Base-by-base conservation (phyloP, 371 early-diverging fungal species). In the Mortierella sp. region DNA sequence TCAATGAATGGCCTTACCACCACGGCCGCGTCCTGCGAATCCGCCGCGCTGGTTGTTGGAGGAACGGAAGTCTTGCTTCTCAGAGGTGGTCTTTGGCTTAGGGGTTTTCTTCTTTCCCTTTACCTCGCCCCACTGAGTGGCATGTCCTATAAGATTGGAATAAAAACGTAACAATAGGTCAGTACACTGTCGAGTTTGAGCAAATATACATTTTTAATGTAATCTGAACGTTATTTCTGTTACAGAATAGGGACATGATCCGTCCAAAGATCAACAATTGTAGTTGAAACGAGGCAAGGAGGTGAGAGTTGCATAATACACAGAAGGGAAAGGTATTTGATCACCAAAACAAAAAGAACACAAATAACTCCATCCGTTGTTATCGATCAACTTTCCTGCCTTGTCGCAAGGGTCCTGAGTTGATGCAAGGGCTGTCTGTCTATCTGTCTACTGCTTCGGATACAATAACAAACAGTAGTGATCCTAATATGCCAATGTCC, bases 101-200 rank as follows among this genome's bases (percentile, higher is more conserved):
- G 75, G 76, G 3, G 72, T 91, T 78, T 89, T 85, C 84, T 96
- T 96, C 87, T 95, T 95, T 74, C 92, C 91, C 87, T 95, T 95
- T 72, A 96, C 97, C 89, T 96, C 96, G 48, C 95, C 97, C 97
- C 97, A 97, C 87, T 96, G 95, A 75, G 87, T 91, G 35, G 95
- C 95, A 82, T 92, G 94, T 75, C 97, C 96, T 96, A 89, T 14
- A 48, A 75, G 54, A 71, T 12, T 49, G n/a, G 29, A 60, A 18
- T 2, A 65, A 35, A 35, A 35, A 21, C 29, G 60, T 16, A 60
- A 32, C 16, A 32, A 32, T 32, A 32, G 60, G 18, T 60, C 32
- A 32, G 32, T 60, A 4, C 21, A 21, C 5, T 51, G 51, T 51
- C 51, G 6, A 18, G 21, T 51, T 51, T 16, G 5, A 21, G 21